These are phyloP conservation scores for Phytopythium vexans DNA, from an alignment of 352 stramenopile genomes.

Conservation along the genomic window DNA sequence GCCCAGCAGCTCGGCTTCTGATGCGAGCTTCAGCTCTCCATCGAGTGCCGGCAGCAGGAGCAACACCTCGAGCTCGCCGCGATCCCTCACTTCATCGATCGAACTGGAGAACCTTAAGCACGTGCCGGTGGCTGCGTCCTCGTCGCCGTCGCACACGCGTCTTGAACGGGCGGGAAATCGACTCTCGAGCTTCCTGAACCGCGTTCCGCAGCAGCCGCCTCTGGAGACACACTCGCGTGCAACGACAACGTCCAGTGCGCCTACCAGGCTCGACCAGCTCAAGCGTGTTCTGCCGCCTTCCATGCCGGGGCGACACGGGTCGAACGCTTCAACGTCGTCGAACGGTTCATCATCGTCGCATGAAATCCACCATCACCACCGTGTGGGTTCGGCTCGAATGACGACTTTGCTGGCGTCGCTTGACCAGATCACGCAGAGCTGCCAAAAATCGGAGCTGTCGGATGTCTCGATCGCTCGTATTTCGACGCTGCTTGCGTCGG, in stretches of 20 bases:
- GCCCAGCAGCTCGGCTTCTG: not conserved
- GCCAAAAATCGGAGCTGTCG: slow-evolving; percentile 51
- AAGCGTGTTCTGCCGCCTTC: slow-evolving; percentile 6
- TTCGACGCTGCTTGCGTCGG: slow-evolving; percentile 58
- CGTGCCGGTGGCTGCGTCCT: slow-evolving; percentile 5
- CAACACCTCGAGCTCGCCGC: slow-evolving; percentile 20
- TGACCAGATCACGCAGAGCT: slow-evolving; percentile 49
- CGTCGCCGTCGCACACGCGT: slow-evolving; percentile 6
- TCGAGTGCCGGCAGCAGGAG: slow-evolving; percentile 3
- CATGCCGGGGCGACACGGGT: not conserved
- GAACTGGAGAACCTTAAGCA: slow-evolving; percentile 26
- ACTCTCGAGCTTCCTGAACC: slow-evolving; percentile 34
- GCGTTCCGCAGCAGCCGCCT: slow-evolving; percentile 4
- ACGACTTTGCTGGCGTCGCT: slow-evolving; percentile 36
- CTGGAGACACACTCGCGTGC: not conserved
- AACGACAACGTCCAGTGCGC: not conserved
- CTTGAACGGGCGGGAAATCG: slow-evolving; percentile 20
- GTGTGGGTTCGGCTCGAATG: slow-evolving; percentile 22
- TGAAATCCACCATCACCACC: not conserved
- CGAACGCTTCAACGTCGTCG: not conserved
- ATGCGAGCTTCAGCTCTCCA: slow-evolving; percentile 6
- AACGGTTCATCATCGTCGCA: not conserved
- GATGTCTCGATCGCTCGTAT: slow-evolving; percentile 65
- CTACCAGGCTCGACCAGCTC: not conserved
- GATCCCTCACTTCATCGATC: slow-evolving; percentile 17